These are phyloP conservation scores for Solanum piurae DNA, from an alignment of 257 asterid genomes.

Conservation along the genomic window DNA sequence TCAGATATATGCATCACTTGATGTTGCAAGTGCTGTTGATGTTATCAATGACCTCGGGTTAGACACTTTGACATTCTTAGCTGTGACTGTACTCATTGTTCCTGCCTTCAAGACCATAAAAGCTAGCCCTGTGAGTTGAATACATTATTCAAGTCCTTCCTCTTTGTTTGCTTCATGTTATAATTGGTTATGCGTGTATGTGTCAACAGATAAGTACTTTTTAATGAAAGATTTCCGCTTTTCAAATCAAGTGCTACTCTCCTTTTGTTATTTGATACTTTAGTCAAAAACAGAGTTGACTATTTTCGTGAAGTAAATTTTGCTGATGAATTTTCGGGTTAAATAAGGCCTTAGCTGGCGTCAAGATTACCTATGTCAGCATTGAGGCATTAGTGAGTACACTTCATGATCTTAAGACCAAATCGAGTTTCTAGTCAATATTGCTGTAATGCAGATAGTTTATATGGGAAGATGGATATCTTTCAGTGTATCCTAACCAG, in stretches of 20 bases:
- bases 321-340: neutral
- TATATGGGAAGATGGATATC: neutral
- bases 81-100: conserved; percentile 83
- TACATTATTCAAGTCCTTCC: neutral
- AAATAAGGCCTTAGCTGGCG: neutral
- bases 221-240: neutral
- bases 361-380: neutral
- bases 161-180: neutral
- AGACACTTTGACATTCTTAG: conserved; percentile 90
- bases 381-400: neutral
- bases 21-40: conserved; percentile 80
- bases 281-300: neutral
- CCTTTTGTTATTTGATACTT: neutral
- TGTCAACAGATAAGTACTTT: neutral
- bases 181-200: neutral
- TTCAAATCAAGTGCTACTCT: neutral
- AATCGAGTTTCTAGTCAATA: neutral
- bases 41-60: conserved; percentile 91
- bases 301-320: neutral
- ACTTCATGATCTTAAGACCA: neutral
- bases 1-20: conserved; percentile 49
- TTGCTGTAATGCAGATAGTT: neutral
- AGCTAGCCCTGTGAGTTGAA: conserved; percentile 92
- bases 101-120: conserved; percentile 78
- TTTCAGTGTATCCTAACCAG: neutral